These are phyloP conservation scores for Urochloa ruziziensis DNA, from an alignment of 176 grass and related monocot genomes.

Conservation along the genomic window DNA sequence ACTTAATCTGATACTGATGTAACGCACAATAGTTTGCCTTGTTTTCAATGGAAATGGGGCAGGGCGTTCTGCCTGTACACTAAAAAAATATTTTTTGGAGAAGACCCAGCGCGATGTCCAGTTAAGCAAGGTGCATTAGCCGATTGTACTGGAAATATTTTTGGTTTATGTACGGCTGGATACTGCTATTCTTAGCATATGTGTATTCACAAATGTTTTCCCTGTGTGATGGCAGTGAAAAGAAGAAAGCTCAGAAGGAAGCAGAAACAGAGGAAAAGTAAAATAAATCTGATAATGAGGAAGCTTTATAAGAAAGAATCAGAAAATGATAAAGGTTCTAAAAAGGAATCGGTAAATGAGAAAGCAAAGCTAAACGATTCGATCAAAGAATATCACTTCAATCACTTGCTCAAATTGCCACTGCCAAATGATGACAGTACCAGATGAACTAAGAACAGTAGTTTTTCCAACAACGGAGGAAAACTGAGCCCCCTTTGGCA, in stretches of 20 bases:
- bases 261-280: slow-evolving; percentile 55
- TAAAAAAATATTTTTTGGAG: too few species aligned
- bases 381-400: slow-evolving; percentile 47
- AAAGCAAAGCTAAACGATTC: slow-evolving; percentile 44
- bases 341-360: slow-evolving; percentile 34
- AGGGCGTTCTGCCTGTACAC: too few species aligned
- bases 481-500: too few species aligned
- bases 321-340: slow-evolving; percentile 50
- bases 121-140: slow-evolving; percentile 84
- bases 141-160: slow-evolving; percentile 18
- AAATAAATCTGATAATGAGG: background rate
- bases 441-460: background rate
- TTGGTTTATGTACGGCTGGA: background rate
- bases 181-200: slow-evolving; percentile 6
- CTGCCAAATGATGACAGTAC: slow-evolving; percentile 29
- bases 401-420: slow-evolving; percentile 38
- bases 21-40: too few species aligned
- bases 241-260: slow-evolving; percentile 80
- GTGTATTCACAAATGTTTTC: slow-evolving; percentile 13
- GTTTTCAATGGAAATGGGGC: too few species aligned
- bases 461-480: background rate
- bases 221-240: slow-evolving; percentile 65
- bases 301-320: slow-evolving; percentile 39
- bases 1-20: too few species aligned
- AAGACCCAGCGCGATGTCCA: slow-evolving; percentile 86